Conservation (phyloP, 176 grass and related monocot genomes). For the Eleusine indica region DNA sequence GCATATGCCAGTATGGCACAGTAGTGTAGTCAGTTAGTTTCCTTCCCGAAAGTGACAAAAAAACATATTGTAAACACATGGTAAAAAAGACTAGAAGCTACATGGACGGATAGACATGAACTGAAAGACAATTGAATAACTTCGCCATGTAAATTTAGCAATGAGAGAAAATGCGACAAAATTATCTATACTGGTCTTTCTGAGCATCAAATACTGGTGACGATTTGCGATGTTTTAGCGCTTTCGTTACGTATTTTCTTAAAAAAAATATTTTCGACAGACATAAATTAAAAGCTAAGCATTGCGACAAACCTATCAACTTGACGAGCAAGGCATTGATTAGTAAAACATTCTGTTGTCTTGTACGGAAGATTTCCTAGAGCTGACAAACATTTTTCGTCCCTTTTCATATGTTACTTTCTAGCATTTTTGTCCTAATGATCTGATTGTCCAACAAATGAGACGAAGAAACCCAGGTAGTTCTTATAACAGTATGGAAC, state of each 20-base stretch:
- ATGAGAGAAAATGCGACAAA: not conserved
- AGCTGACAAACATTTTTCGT: constrained; percentile 14
- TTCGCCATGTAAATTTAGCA: constrained; percentile 36
- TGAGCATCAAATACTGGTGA: constrained; percentile 27
- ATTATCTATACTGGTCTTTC: not conserved
- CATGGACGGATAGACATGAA: constrained; percentile 6
- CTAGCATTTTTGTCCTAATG: not conserved
- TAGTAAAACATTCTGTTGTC: constrained; percentile 2
- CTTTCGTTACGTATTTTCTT: not conserved
- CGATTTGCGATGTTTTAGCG: constrained; percentile 11
- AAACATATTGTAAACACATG: constrained; percentile 16
- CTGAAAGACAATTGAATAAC: not conserved
- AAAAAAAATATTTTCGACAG: not conserved
- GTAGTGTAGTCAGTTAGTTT: too few relatives aligned
- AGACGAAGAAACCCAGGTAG: not conserved
- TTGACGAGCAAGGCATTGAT: constrained; percentile 14
- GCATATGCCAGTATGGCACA: too few relatives aligned
- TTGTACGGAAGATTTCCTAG: constrained; percentile 38
- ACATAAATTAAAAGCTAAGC: not conserved
- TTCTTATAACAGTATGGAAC: not conserved
- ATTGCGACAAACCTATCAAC: constrained; percentile 15
- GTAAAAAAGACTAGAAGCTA: not conserved
- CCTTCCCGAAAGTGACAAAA: too few relatives aligned
- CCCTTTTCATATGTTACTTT: constrained; percentile 1
- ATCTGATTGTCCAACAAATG: constrained; percentile 5